phyloP scores from a whole-genome alignment of 805 yeast genomes.

The Ogataea philodendri region DNA sequence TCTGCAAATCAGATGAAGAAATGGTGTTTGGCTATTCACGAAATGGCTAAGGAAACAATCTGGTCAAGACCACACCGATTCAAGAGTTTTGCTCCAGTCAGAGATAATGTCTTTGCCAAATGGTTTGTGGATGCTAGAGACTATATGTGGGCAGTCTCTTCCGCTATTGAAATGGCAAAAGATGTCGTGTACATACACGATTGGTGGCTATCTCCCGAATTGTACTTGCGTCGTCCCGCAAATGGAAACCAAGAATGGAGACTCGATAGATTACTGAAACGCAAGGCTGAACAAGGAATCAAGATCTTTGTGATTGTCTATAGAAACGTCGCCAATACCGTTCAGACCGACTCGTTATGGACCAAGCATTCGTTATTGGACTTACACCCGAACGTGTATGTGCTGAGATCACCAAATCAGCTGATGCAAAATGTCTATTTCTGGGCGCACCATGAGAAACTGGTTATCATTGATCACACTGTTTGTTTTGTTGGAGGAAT shows the following conservation, averaged over 20 bases:
- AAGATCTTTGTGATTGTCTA: slow-evolving; percentile 89
- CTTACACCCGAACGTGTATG: slow-evolving; percentile 81
- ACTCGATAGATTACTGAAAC: slow-evolving; percentile 78
- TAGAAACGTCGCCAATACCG: slow-evolving; percentile 90
- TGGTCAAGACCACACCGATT: slow-evolving; percentile 81
- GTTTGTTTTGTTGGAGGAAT: slow-evolving; percentile 93
- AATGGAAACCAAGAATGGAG: slow-evolving; percentile 94
- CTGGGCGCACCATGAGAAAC: slow-evolving; percentile 99
- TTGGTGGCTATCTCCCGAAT: slow-evolving; percentile 98
- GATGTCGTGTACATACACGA: slow-evolving; percentile 94
- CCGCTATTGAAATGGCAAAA: slow-evolving; percentile 88
- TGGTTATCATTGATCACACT: slow-evolving; percentile 82
- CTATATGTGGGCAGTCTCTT: slow-evolving; percentile 92
- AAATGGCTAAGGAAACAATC: slow-evolving; percentile 62
- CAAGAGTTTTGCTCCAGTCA: slow-evolving; percentile 87
- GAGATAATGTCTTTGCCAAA: slow-evolving; percentile 84
- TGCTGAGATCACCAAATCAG: slow-evolving; percentile 93
- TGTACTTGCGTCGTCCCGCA: slow-evolving; percentile 90
- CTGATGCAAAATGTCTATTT: slow-evolving; percentile 87
- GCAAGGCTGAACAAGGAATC: slow-evolving; percentile 93
- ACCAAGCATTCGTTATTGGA: slow-evolving; percentile 90
- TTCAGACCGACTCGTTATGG: slow-evolving; percentile 90
- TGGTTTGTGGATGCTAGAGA: slow-evolving; percentile 95
- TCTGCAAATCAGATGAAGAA: slow-evolving; percentile 61
- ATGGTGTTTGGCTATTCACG: slow-evolving; percentile 74